These are phyloP conservation scores for Oehlia diaphana DNA, from an alignment of 192 early-diverging fungal species.

Conservation along the genomic window DNA sequence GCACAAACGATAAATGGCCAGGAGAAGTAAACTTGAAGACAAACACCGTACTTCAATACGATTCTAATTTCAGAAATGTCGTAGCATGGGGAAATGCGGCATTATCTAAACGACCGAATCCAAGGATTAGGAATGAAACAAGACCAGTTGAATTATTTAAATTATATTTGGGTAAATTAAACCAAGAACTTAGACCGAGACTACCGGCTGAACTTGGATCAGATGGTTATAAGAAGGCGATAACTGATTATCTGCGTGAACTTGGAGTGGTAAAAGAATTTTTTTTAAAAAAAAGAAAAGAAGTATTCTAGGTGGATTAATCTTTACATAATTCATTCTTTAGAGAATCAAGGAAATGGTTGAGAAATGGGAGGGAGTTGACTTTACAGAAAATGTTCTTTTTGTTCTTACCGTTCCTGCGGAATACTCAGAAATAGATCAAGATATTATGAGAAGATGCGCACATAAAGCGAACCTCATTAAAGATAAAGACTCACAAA, in stretches of 20 bases:
- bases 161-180: background rate
- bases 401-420: slow-evolving; percentile 3
- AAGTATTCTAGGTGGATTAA: no score
- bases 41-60: background rate
- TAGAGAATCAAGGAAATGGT: no score
- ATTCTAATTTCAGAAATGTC: background rate
- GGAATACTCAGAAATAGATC: slow-evolving; percentile 32
- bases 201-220: background rate
- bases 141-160: background rate
- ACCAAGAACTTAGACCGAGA: background rate
- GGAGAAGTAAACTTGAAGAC: background rate
- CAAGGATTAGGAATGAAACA: background rate
- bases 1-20: background rate
- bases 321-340: no score
- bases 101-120: background rate
- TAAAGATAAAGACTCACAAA: background rate
- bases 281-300: no score
- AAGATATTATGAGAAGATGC: slow-evolving; percentile 52
- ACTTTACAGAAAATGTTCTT: background rate
- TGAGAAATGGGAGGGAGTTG: background rate
- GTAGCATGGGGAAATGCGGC: background rate
- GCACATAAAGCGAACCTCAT: slow-evolving; percentile 51
- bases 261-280: background rate
- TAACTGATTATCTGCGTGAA: background rate
- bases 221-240: background rate